Evolutionary conservation across 2,329 filamentous ascomycete genomes (phyloP), one percentile per base, ranked within the genome.

Genomic region (Xylaria sp.): DNA sequence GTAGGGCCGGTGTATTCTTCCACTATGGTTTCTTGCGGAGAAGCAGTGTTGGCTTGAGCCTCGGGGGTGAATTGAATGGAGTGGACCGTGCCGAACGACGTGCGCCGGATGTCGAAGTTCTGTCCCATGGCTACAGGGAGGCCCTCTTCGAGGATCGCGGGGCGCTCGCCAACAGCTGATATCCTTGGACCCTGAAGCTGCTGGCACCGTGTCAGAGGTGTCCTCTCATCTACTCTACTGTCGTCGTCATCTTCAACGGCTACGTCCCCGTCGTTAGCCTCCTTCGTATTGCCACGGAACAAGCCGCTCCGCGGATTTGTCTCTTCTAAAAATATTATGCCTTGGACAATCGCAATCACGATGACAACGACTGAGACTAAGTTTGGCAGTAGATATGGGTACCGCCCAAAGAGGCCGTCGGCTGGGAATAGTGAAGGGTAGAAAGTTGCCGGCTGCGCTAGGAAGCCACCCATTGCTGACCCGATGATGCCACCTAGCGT

Each of bases 381-480:
- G 73, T 93, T 93, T 1, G 91, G 91, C 5, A 86, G 80, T n/a
- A 93, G 83, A 72, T 92, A 94, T 0, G 92, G 92, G 73, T 90
- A 93, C 7, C 85, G 84, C 50, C 90, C 90, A 56, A 82, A 83
- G 0, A 83, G 51, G 1, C 81, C 81, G 30, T 82, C 81, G 30
- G 75, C 69, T 1, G 81, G 73, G 54, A 83, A 83, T 21, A 81
- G 47, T 0, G 70, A 71, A 14, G 75, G 79, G 58, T 80, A 80
- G 66, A 79, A 80, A n/a, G 50, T 68, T 3, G 79, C 76, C 1
- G 79, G 79, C 53, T 80, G 76, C 6, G 79, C 79, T 30, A 80
- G 72, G 67, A 79, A 80, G 2, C 79, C 78, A 17, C 79, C 79
- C 77, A 80, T 79, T 19, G 78, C 78, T 8, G 78, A 79, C 2